Evolutionary conservation across 192 early-diverging fungal genomes (phyloP).

Genomic region (Dimargaris xerosporica): DNA sequence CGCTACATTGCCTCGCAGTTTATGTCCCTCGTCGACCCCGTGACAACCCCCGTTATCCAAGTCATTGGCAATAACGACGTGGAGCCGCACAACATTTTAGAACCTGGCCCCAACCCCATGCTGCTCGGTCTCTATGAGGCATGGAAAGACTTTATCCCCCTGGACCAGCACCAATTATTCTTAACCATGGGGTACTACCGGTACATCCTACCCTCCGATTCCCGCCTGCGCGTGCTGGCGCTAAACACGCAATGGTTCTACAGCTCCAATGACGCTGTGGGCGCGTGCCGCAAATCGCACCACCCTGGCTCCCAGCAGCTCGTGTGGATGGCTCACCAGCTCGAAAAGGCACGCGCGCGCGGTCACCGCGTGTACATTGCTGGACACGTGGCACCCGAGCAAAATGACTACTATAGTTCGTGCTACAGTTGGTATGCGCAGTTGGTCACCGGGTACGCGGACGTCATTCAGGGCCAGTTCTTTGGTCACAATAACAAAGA

Average conservation of each 20-base stretch:
- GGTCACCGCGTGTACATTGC: slow-evolving; percentile 37
- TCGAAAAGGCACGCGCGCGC: slow-evolving; percentile 27
- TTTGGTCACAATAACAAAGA: slow-evolving; percentile 68
- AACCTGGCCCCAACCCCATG: slow-evolving; percentile 29
- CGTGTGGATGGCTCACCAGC: slow-evolving; percentile 47
- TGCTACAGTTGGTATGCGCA: slow-evolving; percentile 33
- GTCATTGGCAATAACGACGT: slow-evolving; percentile 56
- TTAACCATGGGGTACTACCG: slow-evolving; percentile 49
- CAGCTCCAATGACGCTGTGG: slow-evolving; percentile 45
- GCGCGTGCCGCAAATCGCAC: slow-evolving; percentile 35
- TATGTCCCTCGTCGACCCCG: neutral
- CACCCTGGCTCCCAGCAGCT: slow-evolving; percentile 49
- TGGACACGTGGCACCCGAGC: slow-evolving; percentile 50
- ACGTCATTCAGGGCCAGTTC: slow-evolving; percentile 45
- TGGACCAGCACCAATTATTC: slow-evolving; percentile 40
- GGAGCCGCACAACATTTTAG: slow-evolving; percentile 49
- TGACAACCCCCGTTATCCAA: slow-evolving; percentile 27
- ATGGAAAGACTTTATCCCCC: slow-evolving; percentile 43
- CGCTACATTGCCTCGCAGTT: slow-evolving; percentile 6
- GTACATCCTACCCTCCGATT: slow-evolving; percentile 15
- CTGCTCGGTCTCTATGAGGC: slow-evolving; percentile 32
- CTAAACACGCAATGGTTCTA: slow-evolving; percentile 65
- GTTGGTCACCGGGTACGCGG: slow-evolving; percentile 27
- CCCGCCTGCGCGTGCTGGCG: slow-evolving; percentile 36
- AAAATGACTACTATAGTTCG: slow-evolving; percentile 29